Conservation (phyloP, 2,329 filamentous ascomycete species). For the Diaporthe velutina region DNA sequence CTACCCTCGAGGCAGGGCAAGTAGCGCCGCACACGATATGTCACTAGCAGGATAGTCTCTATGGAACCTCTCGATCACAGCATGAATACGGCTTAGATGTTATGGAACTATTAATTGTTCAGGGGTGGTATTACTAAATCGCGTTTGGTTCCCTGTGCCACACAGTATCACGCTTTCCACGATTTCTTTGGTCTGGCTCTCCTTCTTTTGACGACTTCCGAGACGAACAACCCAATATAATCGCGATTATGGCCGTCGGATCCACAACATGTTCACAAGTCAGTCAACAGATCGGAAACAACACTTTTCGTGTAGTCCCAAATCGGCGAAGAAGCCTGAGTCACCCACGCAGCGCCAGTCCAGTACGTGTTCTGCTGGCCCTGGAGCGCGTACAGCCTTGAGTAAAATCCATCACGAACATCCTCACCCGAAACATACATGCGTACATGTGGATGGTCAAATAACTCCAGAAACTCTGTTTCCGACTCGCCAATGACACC, state of each 20-base stretch:
- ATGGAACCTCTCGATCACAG: accelerated
- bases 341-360: constrained; percentile 47
- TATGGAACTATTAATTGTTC: background rate
- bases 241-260: background rate
- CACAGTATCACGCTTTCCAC: too few relatives aligned
- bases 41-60: background rate
- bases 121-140: background rate
- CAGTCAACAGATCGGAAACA: background rate
- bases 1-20: background rate
- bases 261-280: background rate
- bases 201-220: background rate
- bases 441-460: background rate
- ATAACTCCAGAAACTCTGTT: constrained; percentile 1
- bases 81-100: too few relatives aligned
- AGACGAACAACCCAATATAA: background rate
- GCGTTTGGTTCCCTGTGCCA: background rate
- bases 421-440: background rate
- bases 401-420: constrained; percentile 46
- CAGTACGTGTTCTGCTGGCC: constrained; percentile 45
- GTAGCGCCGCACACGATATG: background rate
- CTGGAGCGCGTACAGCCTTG: constrained; percentile 44
- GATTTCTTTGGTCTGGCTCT: too few relatives aligned
- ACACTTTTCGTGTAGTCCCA: constrained; percentile 46
- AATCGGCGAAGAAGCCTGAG: constrained; percentile 47
- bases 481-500: constrained; percentile 19